Percentiles rank a stretch among this genome's conserved stretches.
phyloP scores from a whole-genome alignment of 495 filamentous ascomycete species.

The Aspergillus homomorphus region DNA sequence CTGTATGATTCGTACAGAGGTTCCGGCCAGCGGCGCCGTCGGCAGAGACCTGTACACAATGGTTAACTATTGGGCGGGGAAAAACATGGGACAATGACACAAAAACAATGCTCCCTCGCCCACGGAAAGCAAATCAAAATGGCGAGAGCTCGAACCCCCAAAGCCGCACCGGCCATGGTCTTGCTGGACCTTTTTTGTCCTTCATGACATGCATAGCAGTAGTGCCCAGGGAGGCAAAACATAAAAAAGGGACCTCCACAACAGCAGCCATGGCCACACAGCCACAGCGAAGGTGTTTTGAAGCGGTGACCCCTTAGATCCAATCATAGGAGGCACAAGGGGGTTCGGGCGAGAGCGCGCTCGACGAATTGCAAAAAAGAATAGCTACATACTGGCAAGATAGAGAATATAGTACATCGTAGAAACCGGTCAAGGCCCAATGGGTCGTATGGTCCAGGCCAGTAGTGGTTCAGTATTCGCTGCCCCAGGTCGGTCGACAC shows the following conservation, averaged over 20 bases:
- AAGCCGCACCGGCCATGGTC: not conserved
- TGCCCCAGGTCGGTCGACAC: conserved; percentile 27
- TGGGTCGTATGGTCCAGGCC: conserved; percentile 19
- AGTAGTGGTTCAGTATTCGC: conserved; percentile 24
- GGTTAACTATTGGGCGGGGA: conserved; percentile 21
- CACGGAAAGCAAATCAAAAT: conserved; percentile 16
- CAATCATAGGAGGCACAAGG: not conserved
- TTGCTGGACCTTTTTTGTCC: not conserved
- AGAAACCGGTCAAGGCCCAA: conserved; percentile 21
- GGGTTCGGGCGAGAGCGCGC: not conserved
- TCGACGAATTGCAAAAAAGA: conserved; percentile 5
- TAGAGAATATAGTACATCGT: conserved; percentile 69
- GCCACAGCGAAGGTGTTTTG: not conserved
- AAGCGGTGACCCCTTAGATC: not conserved
- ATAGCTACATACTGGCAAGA: conserved; percentile 56
- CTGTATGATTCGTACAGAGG: conserved; percentile 82
- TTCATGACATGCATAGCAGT: not conserved
- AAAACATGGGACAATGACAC: conserved; percentile 7
- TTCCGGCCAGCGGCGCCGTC: conserved; percentile 91
- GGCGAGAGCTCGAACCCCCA: not conserved
- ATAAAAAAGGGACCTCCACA: not conserved
- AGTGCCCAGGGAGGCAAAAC: not conserved
- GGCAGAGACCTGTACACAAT: conserved; percentile 75
- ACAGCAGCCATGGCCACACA: not conserved
- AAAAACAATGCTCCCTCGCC: conserved; percentile 2